Evolutionary conservation across 768 basidiomycete species (phyloP), one percentile per base, ranked within the genome.

Genomic region (Mycena vulgaris): DNA sequence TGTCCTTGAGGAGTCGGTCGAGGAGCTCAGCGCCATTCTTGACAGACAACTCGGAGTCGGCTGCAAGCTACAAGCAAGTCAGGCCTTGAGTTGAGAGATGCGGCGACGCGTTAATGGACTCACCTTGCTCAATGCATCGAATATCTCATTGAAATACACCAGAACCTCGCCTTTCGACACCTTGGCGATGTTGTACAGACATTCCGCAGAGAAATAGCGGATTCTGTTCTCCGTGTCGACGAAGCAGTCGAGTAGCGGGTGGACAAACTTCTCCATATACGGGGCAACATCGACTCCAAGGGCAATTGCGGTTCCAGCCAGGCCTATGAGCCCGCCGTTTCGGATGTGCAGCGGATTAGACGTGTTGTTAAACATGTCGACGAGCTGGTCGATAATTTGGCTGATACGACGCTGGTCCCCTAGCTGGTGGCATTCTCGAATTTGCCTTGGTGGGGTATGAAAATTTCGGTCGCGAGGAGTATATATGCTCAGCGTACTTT

Each of bases 1-100:
- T 97, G 74, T 99, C 98, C 78, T 99, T 98, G 74, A 99, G 88
- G n/a, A 98, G 88, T 23, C 97, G 90, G 79, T 99, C 98, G 66
- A 99, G 88, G 31, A 99, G 88, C 79, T 99, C 98, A 1, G 98
- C 97, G 2, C 97, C 97, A 76, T 98, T 99, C 89, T 98, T 97
- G 69, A 99, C 97, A 2, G 98, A 97, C 40, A 95, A 76, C 74
- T 99, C 97, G 0, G 95, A 93, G 80, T 99, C 98, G 25, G 97
- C 95, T 11, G 95, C 94, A 68, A 99, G 94, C 97, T 99, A 76
- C 23, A 63, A 42, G 75, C 62, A 28, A 42, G 4, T n/a, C n/a
- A n/a, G n/a, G n/a, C n/a, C 9, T 1, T 53, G 27, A 42, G 51
- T 42, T 30, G 51, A 70, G 25, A 19, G 27, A 49, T 39, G 53